Base-by-base conservation (phyloP, 345 rosid species). In the Sisymbrium altissimum region DNA sequence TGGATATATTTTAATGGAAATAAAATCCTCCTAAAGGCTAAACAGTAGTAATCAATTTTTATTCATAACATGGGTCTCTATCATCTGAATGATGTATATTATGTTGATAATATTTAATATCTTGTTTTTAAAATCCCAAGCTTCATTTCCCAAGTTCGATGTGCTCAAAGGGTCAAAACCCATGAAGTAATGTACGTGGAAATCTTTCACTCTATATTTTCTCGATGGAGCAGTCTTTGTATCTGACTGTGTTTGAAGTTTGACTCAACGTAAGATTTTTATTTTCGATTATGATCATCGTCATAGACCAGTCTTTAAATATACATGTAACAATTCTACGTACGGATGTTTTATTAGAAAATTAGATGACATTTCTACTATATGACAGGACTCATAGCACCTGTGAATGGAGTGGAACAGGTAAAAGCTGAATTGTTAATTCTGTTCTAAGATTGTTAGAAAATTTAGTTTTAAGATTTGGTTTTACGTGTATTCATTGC, bases 381-480 rank as follows among this genome's bases (percentile, higher is more conserved):
- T 30, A 45, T 50, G 33, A 15, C 90, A 91, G 96, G 97, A 94
- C 32, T 91, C 12, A 84, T 87, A 38, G 76, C 67, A 75, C 74
- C 61, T 29, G 79, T 74, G 54, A 88, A 84, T 57, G 91, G 85
- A 71, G 71, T 82, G 73, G 94, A 93, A 60, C 87, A 87, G 89
- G 98, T 78, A 76, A 74, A 70, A 46, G 9, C 87, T 54, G n/a
- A 3, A 7, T 30, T 53, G 33, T 17, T 13, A 59, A 13, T 50
- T 15, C 29, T 17, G 35, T 17, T 48, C 17, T 9, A 63, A 10
- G 39, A 40, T 40, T 73, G 82, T n/a, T n/a, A n/a, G n/a, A n/a
- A n/a, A n/a, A n/a, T n/a, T 12, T 83, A 14, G 73, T 32, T 43
- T 44, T 63, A 59, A 18, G 33, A 55, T 52, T 72, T 53, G 55